These are phyloP conservation scores for Scutellospora calospora DNA, from an alignment of 371 early-diverging fungal species.

Conservation along the genomic window DNA sequence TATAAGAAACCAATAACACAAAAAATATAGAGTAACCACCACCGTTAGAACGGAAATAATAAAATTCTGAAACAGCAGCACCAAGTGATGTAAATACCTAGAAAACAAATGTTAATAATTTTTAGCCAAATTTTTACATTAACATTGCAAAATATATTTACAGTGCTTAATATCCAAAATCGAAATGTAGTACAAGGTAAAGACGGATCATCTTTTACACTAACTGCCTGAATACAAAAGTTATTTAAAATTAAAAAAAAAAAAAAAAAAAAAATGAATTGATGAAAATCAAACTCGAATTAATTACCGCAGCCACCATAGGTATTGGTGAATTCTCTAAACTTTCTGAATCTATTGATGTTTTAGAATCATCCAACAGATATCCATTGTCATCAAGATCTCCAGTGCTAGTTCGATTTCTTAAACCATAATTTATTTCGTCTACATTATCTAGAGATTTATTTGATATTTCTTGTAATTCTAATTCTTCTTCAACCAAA, in stretches of 20 bases:
- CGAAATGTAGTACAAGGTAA: slow-evolving; percentile 81
- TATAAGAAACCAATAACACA: slow-evolving; percentile 51
- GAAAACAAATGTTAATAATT: slow-evolving; percentile 67
- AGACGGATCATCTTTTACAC: slow-evolving; percentile 63
- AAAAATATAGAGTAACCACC: slow-evolving; percentile 52
- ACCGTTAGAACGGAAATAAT: slow-evolving; percentile 51
- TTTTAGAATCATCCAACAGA: background rate
- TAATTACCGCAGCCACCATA: slow-evolving; percentile 34
- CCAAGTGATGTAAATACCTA: slow-evolving; percentile 67
- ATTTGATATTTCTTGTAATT: slow-evolving; percentile 5
- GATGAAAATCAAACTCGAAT: background rate
- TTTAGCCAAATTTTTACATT: background rate
- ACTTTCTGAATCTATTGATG: background rate
- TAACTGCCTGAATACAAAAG: slow-evolving; percentile 9
- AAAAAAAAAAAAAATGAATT: too few relatives aligned
- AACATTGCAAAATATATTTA: background rate
- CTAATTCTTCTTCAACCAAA: background rate
- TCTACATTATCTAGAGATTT: background rate
- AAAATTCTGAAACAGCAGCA: slow-evolving; percentile 58
- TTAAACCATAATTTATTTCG: background rate
- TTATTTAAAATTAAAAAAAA: background rate
- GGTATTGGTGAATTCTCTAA: slow-evolving; percentile 26
- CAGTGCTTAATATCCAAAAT: slow-evolving; percentile 71
- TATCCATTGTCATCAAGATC: background rate
- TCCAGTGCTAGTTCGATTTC: background rate